Percentiles rank a stretch among this genome's conserved stretches.
Evolutionary conservation across 2,329 filamentous ascomycete genomes (phyloP).

Genomic region (Escovopsis weberi): DNA sequence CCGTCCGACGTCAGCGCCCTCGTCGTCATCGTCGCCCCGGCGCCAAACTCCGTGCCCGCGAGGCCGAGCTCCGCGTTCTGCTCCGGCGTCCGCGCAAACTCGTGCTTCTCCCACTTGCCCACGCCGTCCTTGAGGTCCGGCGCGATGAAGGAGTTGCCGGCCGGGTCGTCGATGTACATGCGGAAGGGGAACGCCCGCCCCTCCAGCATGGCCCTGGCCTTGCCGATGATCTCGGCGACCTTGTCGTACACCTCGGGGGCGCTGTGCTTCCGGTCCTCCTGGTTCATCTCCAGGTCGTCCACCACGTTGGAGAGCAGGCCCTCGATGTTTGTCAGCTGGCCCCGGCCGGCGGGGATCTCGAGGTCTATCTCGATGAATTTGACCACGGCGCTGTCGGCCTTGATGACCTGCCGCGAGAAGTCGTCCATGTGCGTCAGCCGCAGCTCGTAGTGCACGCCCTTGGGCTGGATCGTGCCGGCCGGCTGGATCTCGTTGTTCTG

Average conservation of each 20-base stretch:
- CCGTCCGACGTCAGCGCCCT: conserved; percentile 41
- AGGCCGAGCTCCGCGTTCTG: conserved; percentile 83
- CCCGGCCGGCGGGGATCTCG: conserved; percentile 81
- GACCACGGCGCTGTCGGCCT: conserved; percentile 75
- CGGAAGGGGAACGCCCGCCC: conserved; percentile 77
- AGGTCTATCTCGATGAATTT: conserved; percentile 84
- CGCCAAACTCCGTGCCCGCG: conserved; percentile 43
- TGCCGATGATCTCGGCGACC: conserved; percentile 60
- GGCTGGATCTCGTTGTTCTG: conserved; percentile 90
- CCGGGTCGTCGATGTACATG: conserved; percentile 74
- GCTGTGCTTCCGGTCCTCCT: conserved; percentile 66
- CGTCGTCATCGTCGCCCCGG: conserved; percentile 29
- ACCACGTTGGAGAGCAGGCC: conserved; percentile 67
- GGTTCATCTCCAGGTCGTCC: conserved; percentile 66
- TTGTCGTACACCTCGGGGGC: conserved; percentile 67
- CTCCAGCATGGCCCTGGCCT: conserved; percentile 61
- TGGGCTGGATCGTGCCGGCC: conserved; percentile 81
- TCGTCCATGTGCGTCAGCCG: conserved; percentile 60
- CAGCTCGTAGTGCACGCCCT: conserved; percentile 71
- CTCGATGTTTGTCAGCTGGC: conserved; percentile 88
- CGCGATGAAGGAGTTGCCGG: conserved; percentile 93
- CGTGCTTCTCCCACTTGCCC: conserved; percentile 79
- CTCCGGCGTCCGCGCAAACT: conserved; percentile 68
- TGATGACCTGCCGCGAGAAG: conserved; percentile 76
- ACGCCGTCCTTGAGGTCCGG: conserved; percentile 64